Base-by-base conservation (phyloP, 169 alveolate species). In the Plasmodium inui region DNA sequence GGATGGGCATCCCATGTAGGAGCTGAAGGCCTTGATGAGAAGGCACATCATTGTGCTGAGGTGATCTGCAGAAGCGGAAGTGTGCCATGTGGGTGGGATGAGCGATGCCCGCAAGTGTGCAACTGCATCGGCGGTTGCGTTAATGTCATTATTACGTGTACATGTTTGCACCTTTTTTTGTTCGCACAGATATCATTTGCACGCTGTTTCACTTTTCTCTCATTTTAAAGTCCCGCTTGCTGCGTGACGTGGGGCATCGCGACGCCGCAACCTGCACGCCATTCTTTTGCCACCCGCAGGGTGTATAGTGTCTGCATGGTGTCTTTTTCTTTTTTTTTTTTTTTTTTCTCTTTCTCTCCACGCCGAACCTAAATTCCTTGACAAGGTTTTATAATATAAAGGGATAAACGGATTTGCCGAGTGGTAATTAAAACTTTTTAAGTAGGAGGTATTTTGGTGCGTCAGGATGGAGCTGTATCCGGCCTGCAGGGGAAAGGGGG, bases 381-480 rank as follows among this genome's bases (percentile, higher is more conserved):
- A n/a, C 67, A 50, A 17, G 8, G 9, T 26, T 73, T 50, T 73
- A 53, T 34, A 53, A 79, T 39, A 19, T 70, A 79, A 61, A 28
- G 94, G 90, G 32, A 61, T 41, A 12, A n/a, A 19, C 46, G 30
- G 46, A 39, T 82, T 67, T 55, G 84, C 90, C 34, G 76, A 26
- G 37, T 89, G 82, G 32, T 89, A 41, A 80, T 70, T 80, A 67
- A 80, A 89, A 61, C 80, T 79, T 78, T 89, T 89, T 61, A 89
- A 81, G 79, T 89, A 89, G 44, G 91, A 57, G 10, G 83, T 81
- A 34, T 89, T 89, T 80, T 81, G 89, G 83, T 89, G 94, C 12
- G 72, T 41, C n/a, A 81, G 50, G 46, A 89, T 26, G 14, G 90
- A 37, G 22, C 22, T 55, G 46, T 89, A 89, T 9, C 91, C 94